Conservation (phyloP, 805 yeast species). For the Millerozyma miso region DNA sequence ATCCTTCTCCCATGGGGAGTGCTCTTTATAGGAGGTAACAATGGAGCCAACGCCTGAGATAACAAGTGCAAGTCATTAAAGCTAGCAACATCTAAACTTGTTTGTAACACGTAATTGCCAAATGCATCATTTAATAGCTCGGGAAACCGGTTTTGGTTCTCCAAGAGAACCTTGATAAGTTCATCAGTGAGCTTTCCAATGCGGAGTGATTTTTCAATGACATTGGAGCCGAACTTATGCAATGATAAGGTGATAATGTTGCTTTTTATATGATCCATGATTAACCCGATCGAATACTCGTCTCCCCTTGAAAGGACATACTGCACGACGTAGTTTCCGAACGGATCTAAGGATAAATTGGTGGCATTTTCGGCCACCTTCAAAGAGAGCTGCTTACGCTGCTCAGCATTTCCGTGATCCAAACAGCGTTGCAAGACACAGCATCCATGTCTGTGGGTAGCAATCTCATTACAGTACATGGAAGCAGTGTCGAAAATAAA, state of each 20-base stretch:
- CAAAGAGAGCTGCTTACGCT: constrained; percentile 61
- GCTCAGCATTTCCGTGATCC: constrained; percentile 76
- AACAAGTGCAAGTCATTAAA: constrained; percentile 49
- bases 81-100: constrained; percentile 54
- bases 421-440: constrained; percentile 94
- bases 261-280: constrained; percentile 32
- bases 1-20: constrained; percentile 97
- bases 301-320: constrained; percentile 64
- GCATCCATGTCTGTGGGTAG: constrained; percentile 96
- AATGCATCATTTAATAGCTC: constrained; percentile 52
- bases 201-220: constrained; percentile 53
- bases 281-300: constrained; percentile 26
- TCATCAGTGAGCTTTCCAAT: constrained; percentile 42
- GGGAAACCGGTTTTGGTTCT: constrained; percentile 29
- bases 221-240: constrained; percentile 60
- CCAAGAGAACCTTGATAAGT: constrained; percentile 42
- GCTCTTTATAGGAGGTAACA: constrained; percentile 71
- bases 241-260: constrained; percentile 45
- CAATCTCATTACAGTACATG: constrained; percentile 68
- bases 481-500: constrained; percentile 87
- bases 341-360: constrained; percentile 80
- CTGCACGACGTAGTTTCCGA: constrained; percentile 95
- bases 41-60: constrained; percentile 62
- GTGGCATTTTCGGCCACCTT: constrained; percentile 68
- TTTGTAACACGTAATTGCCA: constrained; percentile 58